Evolutionary conservation across 2,329 filamentous ascomycete genomes (phyloP).

Genomic region (Colletotrichum plurivorum): DNA sequence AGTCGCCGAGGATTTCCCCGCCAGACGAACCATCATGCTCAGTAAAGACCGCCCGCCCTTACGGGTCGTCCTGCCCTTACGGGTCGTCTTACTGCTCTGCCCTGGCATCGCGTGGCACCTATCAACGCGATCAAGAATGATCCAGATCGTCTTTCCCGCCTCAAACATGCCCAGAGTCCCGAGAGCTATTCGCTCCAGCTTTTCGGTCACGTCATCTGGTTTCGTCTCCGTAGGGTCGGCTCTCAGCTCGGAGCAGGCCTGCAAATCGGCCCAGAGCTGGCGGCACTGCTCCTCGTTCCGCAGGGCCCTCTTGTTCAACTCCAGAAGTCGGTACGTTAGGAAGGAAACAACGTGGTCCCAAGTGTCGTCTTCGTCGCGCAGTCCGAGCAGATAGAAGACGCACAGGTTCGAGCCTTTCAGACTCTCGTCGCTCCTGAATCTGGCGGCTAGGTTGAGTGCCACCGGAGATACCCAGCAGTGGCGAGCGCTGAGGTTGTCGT

Average conservation of each 20-base stretch:
- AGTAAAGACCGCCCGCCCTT: background rate
- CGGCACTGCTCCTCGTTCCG: slow-evolving; percentile 4
- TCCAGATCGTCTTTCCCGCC: slow-evolving; percentile 1
- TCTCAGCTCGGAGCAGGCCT: background rate
- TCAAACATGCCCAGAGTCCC: background rate
- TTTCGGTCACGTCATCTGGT: background rate
- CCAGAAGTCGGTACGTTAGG: background rate
- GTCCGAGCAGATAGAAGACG: slow-evolving; percentile 7
- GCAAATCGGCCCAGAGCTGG: background rate
- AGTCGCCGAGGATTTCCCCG: background rate
- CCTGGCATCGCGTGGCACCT: background rate
- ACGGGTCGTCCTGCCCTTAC: too few relatives aligned
- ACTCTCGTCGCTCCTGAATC: background rate
- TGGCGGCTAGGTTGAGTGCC: background rate
- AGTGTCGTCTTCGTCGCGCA: background rate
- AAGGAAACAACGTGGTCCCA: background rate
- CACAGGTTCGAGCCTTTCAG: background rate
- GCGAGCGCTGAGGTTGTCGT: background rate
- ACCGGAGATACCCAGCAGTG: slow-evolving; percentile 11
- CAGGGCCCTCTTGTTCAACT: slow-evolving; percentile 2
- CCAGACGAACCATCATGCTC: background rate
- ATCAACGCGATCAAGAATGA: slow-evolving; percentile 6
- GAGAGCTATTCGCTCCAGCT: background rate
- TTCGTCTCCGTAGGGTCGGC: background rate
- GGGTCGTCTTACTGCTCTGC: background rate